Evolutionary conservation across 257 asterid genomes (phyloP).

Genomic region (Forsythia suspensa): DNA sequence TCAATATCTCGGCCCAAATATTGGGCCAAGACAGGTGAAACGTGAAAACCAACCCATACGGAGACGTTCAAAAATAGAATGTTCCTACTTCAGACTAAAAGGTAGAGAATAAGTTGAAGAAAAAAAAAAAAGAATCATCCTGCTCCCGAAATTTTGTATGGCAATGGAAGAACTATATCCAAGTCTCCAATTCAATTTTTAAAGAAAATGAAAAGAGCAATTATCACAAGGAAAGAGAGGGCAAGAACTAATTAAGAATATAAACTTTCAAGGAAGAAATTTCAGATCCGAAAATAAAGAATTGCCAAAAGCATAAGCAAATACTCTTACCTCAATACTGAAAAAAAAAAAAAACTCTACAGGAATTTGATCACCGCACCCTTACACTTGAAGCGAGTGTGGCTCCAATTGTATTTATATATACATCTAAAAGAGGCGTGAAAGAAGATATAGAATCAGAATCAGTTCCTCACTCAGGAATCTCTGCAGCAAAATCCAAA

Average conservation of each 20-base stretch:
- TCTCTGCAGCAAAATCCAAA: slow-evolving; percentile 12
- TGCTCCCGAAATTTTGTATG: not conserved
- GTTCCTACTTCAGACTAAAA: not conserved
- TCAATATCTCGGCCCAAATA: no score
- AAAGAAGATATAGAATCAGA: slow-evolving; percentile 18
- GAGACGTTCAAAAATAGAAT: not conserved
- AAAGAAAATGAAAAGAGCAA: not conserved
- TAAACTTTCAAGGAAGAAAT: not conserved
- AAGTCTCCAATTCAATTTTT: no score
- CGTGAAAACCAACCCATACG: not conserved
- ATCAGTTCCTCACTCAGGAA: slow-evolving; percentile 19
- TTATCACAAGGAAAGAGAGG: not conserved
- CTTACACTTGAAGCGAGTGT: not conserved
- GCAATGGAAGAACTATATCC: not conserved
- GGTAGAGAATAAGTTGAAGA: no score
- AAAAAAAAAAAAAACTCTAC: slow-evolving; percentile 8
- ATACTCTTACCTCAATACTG: slow-evolving; percentile 8
- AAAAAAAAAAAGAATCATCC: not conserved
- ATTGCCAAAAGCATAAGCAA: not conserved
- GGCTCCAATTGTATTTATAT: not conserved
- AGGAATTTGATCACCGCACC: not conserved
- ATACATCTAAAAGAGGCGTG: not conserved
- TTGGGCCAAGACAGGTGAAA: no score
- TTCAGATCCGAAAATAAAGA: not conserved
- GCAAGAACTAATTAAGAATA: not conserved